These are phyloP conservation scores for Cydonia oblonga DNA, from an alignment of 331 rosid species.

Conservation along the genomic window DNA sequence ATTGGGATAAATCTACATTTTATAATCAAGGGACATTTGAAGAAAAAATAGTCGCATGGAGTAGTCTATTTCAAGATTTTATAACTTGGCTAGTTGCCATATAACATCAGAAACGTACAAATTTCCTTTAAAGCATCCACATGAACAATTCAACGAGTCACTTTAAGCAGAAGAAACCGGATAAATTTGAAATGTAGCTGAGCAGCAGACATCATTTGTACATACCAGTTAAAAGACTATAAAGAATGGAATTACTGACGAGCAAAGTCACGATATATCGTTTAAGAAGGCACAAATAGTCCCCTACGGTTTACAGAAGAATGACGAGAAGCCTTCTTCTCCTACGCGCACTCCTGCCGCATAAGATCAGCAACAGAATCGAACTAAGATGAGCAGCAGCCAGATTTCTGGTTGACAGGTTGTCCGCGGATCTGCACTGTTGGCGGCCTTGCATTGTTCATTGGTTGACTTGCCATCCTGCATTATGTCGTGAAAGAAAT, in stretches of 20 bases:
- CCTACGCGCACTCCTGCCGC: constrained; percentile 6
- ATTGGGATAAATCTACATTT: not conserved
- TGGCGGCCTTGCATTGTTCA: constrained; percentile 38
- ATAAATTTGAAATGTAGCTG: not conserved
- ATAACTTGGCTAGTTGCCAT: not conserved
- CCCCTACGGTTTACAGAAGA: constrained; percentile 12
- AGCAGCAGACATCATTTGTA: constrained; percentile 22
- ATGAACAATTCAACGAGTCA: constrained; percentile 1
- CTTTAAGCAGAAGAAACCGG: constrained; percentile 4
- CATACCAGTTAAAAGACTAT: constrained; percentile 17
- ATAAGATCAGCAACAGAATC: not conserved
- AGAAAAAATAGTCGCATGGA: not conserved
- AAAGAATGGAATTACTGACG: constrained; percentile 26
- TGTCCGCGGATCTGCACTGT: constrained; percentile 47
- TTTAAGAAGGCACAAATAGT: not conserved
- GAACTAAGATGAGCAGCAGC: constrained; percentile 46
- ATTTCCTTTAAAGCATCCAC: constrained; percentile 1
- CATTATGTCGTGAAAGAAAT: not conserved
- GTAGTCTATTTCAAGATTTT: not conserved
- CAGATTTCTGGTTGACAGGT: constrained; percentile 48
- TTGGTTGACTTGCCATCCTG: constrained; percentile 54
- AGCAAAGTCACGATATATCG: not conserved
- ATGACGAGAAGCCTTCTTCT: not conserved
- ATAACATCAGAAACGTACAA: not conserved
- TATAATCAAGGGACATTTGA: not conserved